Evolutionary conservation across 306 rosid species (phyloP), one percentile per base, ranked within the genome.

Genomic region (Lathyrus sativus): DNA sequence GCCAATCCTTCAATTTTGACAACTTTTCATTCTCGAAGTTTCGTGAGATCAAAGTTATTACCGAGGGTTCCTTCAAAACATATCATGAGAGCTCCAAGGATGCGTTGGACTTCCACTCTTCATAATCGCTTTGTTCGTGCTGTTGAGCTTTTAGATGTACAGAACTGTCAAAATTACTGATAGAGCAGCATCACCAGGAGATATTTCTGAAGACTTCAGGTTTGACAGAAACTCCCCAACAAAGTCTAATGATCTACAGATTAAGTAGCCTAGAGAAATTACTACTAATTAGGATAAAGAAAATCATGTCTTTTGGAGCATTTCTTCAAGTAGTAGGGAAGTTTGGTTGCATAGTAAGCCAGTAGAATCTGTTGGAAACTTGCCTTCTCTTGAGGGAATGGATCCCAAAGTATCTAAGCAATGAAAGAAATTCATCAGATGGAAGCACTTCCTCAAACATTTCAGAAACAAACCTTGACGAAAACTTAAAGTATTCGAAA

Each of bases 111-210:
- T 71, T 78, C 92, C 3, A 85, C 95, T 2, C 96, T 93, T 50
- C 99, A 93, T 57, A 90, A 96, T 79, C 99, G 97, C 15, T 93
- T 93, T 67, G 97, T 90, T 71, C 99, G 90, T 38, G 99, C 99
- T 4, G 99, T 93, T 63, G 91, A 93, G 65, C 97, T 93, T 5
- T 76, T 93, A 93, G 99, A 93, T 93, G 99, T 90, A 90, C 81
- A 84, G 99, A 79, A 93, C 99, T 68, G 97, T 88, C 62, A 93
- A 93, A 72, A 93, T 91, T 26, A 93, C 97, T 10, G 96, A 90
- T 67, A 90, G 79, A 79, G 85, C 96, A 51, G 91, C 91, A 70
- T 78, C 95, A 48, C 85, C 98, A 75, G 95, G 96, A 42, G 98
- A 92, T 63, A 89, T 83, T 33, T 86, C 96, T 11, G 95, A 89